Conservation (phyloP, 2,329 filamentous ascomycete genomes). For the Phaeosphaeria sp. region DNA sequence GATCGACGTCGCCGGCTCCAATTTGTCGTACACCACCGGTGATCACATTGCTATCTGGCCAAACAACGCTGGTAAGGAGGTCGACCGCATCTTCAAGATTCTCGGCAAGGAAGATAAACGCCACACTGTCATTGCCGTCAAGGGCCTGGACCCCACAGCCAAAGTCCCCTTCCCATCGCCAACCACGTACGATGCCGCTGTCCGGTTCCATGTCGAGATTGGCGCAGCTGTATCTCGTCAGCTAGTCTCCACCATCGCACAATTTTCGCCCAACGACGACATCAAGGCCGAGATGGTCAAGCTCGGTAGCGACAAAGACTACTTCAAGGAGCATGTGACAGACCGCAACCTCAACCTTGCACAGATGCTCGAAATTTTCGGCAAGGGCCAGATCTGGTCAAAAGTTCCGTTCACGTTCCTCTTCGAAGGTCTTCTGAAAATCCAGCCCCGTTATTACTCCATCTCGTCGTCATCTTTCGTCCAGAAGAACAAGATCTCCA, state of each 20-base stretch:
- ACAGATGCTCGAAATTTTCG: constrained; percentile 77
- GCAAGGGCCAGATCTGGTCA: constrained; percentile 77
- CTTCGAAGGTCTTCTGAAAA: constrained; percentile 91
- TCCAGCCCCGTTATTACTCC: constrained; percentile 98
- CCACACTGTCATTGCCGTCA: constrained; percentile 83
- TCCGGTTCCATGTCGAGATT: constrained; percentile 96
- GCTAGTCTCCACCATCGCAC: constrained; percentile 84
- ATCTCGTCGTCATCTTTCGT: constrained; percentile 96
- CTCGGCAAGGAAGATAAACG: constrained; percentile 79
- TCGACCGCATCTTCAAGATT: constrained; percentile 84
- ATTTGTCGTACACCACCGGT: constrained; percentile 91
- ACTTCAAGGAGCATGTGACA: constrained; percentile 86
- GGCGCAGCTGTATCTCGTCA: constrained; percentile 95
- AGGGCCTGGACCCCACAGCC: constrained; percentile 90
- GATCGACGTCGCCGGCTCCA: constrained; percentile 87
- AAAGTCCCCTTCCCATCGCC: constrained; percentile 98
- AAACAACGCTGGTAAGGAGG: constrained; percentile 89
- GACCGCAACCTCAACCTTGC: constrained; percentile 88
- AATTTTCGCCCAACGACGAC: constrained; percentile 85
- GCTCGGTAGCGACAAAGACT: constrained; percentile 91
- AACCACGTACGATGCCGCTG: constrained; percentile 92
- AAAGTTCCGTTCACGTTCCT: constrained; percentile 92
- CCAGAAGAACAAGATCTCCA: constrained; percentile 92
- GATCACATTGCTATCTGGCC: constrained; percentile 99
- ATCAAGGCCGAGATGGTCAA: constrained; percentile 87